phyloP scores from a whole-genome alignment of 2,329 filamentous ascomycete species.

The Nemania bipapillata region DNA sequence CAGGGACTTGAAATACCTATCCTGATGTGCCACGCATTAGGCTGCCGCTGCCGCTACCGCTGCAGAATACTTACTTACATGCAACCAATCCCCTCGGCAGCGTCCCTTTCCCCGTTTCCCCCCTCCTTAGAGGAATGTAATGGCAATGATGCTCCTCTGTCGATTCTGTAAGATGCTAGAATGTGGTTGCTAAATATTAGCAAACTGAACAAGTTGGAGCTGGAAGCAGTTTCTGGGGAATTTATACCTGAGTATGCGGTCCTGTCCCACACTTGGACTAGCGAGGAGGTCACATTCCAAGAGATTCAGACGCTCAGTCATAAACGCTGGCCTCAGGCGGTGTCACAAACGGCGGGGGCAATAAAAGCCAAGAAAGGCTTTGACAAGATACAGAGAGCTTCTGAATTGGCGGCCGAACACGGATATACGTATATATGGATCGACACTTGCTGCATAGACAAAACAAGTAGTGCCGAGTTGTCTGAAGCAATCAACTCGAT shows the following conservation, averaged over 20 bases:
- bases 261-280: constrained; percentile 32
- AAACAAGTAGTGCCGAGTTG: constrained; percentile 34
- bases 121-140: too few species aligned
- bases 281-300: constrained; percentile 31
- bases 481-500: too few species aligned
- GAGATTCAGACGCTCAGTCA: constrained; percentile 23
- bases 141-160: too few species aligned
- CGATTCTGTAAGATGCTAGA: constrained; percentile 1
- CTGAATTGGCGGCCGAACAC: constrained; percentile 25
- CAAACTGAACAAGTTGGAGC: constrained; percentile 4
- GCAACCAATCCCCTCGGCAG: too few species aligned
- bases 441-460: constrained; percentile 37
- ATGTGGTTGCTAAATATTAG: constrained; percentile 28
- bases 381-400: constrained; percentile 27
- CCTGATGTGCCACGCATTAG: too few species aligned
- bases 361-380: constrained; percentile 35
- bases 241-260: constrained; percentile 25
- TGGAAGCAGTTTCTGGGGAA: constrained; percentile 28
- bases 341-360: constrained; percentile 13
- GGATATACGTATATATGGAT: constrained; percentile 31
- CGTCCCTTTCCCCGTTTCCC: too few species aligned
- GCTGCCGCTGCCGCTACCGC: too few species aligned
- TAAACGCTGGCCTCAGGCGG: constrained; percentile 6
- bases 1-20: too few species aligned
- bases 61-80: too few species aligned